A percentile compares a stretch with the other conserved stretches of the same genome.
These are phyloP conservation scores for Clonostachys rosea DNA, from an alignment of 2,329 filamentous ascomycete genomes.

Conservation along the genomic window DNA sequence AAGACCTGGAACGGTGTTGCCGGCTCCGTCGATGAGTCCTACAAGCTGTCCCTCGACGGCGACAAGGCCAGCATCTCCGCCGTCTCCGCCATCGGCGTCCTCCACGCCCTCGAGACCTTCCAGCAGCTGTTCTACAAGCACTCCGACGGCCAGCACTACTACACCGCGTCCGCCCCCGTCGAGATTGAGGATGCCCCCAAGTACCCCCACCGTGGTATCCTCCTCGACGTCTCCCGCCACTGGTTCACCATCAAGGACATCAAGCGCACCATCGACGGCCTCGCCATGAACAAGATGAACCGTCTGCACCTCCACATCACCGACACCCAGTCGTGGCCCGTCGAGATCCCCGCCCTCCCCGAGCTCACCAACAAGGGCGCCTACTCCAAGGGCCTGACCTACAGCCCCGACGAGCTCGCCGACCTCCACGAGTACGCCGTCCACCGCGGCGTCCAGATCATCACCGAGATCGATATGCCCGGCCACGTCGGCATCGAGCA, in stretches of 20 bases:
- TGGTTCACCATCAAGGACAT: constrained; percentile 67
- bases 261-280: constrained; percentile 69
- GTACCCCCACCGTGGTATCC: constrained; percentile 73
- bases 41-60: constrained; percentile 57
- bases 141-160: constrained; percentile 51
- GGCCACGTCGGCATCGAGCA: constrained; percentile 53
- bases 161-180: constrained; percentile 69
- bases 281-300: constrained; percentile 80
- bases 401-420: constrained; percentile 60
- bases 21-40: constrained; percentile 70
- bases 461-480: constrained; percentile 61
- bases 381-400: constrained; percentile 63
- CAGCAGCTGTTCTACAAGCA: constrained; percentile 76
- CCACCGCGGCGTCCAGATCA: constrained; percentile 51
- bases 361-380: constrained; percentile 69
- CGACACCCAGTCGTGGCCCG: constrained; percentile 80
- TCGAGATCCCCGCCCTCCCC: constrained; percentile 71
- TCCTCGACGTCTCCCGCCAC: constrained; percentile 73
- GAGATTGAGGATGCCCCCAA: constrained; percentile 67
- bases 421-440: constrained; percentile 68
- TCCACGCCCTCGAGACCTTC: constrained; percentile 72
- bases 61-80: constrained; percentile 55
- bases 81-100: constrained; percentile 61
- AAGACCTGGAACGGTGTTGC: constrained; percentile 55
- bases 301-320: constrained; percentile 76